Conservation (phyloP, 306 rosid genomes). For the Myrica gale region DNA sequence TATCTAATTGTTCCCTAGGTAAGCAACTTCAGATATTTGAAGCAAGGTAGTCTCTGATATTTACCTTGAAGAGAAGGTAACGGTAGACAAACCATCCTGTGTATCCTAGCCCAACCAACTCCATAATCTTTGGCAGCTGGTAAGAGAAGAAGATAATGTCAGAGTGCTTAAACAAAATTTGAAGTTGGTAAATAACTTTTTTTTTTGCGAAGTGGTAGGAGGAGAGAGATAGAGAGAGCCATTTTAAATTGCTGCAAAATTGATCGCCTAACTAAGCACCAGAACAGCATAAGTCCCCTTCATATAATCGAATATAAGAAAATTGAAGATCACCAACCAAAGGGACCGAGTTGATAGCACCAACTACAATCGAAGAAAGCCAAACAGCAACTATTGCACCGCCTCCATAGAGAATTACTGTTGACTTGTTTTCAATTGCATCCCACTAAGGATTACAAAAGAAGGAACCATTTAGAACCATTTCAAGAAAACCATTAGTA, state of each 20-base stretch:
- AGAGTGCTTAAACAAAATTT: slow-evolving; percentile 18
- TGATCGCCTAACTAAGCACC: not conserved
- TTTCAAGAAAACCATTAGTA: not conserved
- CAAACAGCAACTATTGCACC: slow-evolving; percentile 85
- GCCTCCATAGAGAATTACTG: slow-evolving; percentile 88
- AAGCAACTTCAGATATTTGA: not conserved
- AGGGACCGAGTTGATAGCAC: slow-evolving; percentile 94
- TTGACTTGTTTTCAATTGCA: slow-evolving; percentile 92
- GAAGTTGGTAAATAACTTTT: not conserved
- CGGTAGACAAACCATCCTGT: slow-evolving; percentile 99
- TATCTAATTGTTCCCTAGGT: not conserved
- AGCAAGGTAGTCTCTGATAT: slow-evolving; percentile 3
- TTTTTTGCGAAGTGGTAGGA: too few species aligned
- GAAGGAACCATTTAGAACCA: slow-evolving; percentile 16
- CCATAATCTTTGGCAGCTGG: slow-evolving; percentile 96
- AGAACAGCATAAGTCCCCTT: not conserved
- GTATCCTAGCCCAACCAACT: slow-evolving; percentile 97
- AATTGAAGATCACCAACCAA: slow-evolving; percentile 48
- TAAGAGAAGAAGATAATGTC: slow-evolving; percentile 10
- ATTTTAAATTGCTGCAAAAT: not conserved
- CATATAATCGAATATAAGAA: not conserved
- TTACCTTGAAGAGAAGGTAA: slow-evolving; percentile 95
- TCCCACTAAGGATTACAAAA: slow-evolving; percentile 71
- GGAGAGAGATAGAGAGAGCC: not conserved
- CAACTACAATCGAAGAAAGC: slow-evolving; percentile 80